Base-by-base conservation (phyloP, 176 grass and related monocot genomes). In the Aegilops speltoides region DNA sequence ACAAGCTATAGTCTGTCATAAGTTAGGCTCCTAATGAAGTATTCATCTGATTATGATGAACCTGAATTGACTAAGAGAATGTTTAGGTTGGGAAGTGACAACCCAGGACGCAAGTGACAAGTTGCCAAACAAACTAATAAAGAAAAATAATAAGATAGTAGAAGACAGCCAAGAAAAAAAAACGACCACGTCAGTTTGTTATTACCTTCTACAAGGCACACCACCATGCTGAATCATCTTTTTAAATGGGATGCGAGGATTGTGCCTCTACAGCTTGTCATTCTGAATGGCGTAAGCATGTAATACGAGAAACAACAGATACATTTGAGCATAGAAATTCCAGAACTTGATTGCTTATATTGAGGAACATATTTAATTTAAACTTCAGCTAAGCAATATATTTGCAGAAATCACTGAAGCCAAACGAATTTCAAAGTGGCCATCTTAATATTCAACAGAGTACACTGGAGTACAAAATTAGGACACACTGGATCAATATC, bases 1-100 rank as follows among this genome's bases (percentile, higher is more conserved):
- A 87, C 29, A 23, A 10, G 84, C 60, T 81, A 62, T 84, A 76
- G 48, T 78, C 65, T 83, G 87, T 67, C 80, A 68, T 32, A 7
- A 5, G 15, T 31, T 31, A n/a, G 40, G 37, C 7, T 38, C 6
- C 22, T 45, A 63, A 86, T 62, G 78, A 90, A 31, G 14, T 40
- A 11, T 38, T 26, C 68, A 8, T 61, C 61, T 81, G 36, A 50
- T 61, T 38, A 82, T 24, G 52, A 57, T 57, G 17, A 33, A 64
- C 70, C 33, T 77, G 11, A n/a, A 78, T 23, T 67, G 4, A 80
- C 56, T 37, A 9, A 60, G 67, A 46, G 19, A 48, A 78, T 25
- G 48, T 78, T 82, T 63, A 83, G 73, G 17, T 31, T 66, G 29
- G 32, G 25, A 85, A 15, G 8, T 66, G 68, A 79, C 46, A 74